phyloP scores from a whole-genome alignment of 495 filamentous ascomycete genomes.

The Tuber magnatum region DNA sequence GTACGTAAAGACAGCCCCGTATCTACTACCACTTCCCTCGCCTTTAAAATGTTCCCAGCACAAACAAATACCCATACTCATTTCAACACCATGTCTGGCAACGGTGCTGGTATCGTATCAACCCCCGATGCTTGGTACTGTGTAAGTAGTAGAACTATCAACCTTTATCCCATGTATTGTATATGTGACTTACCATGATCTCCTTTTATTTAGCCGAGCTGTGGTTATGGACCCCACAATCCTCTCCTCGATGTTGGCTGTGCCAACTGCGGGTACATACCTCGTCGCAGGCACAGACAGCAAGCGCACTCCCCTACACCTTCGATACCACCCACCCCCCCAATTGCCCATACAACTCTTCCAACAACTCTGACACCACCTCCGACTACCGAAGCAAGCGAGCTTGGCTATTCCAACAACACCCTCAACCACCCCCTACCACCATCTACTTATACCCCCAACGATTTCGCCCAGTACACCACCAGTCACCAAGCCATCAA shows the following conservation, averaged over 20 bases:
- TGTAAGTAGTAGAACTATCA: constrained; percentile 11
- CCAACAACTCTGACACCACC: neutral
- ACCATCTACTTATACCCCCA: neutral
- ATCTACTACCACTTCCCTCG: neutral
- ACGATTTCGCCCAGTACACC: neutral
- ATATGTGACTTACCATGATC: constrained; percentile 5
- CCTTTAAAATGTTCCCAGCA: constrained; percentile 5
- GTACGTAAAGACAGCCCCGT: neutral
- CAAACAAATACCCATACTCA: neutral
- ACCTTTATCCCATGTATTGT: neutral
- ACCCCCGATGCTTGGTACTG: constrained; percentile 21
- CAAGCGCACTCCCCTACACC: neutral
- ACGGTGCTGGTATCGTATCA: constrained; percentile 7
- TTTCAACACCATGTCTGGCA: neutral
- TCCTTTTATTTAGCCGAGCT: constrained; percentile 12
- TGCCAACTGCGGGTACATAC: constrained; percentile 28
- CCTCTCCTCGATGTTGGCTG: constrained; percentile 25
- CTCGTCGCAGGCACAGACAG: constrained; percentile 1
- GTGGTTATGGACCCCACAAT: constrained; percentile 27
- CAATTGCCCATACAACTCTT: neutral
- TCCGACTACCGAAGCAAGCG: neutral
- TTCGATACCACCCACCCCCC: neutral
- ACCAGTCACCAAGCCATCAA: constrained; percentile 2
- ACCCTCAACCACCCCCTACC: neutral
- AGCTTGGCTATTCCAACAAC: neutral